Evolutionary conservation across 1,139 yeast genomes (phyloP).

Genomic region (Candida neerlandica): DNA sequence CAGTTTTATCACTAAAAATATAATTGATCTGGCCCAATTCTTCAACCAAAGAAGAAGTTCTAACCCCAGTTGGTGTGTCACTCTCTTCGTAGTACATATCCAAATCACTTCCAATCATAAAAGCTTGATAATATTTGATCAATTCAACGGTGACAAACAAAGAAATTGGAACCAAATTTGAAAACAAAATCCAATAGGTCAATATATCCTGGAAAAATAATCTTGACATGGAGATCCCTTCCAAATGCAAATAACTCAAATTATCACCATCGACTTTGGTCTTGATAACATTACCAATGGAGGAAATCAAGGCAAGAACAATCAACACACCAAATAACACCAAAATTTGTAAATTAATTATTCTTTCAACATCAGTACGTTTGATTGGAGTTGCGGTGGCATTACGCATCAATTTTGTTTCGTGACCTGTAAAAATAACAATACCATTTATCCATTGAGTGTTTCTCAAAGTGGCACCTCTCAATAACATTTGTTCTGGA

Average conservation of each 20-base stretch:
- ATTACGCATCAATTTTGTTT: conserved; percentile 96
- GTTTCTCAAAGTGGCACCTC: conserved; percentile 95
- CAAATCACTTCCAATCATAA: conserved; percentile 87
- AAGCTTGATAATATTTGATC: conserved; percentile 94
- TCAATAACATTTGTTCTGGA: conserved; percentile 86
- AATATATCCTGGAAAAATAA: conserved; percentile 84
- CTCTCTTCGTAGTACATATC: conserved; percentile 87
- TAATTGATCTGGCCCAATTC: conserved; percentile 96
- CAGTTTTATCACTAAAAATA: conserved; percentile 94
- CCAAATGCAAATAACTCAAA: conserved; percentile 67
- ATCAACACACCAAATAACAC: conserved; percentile 83
- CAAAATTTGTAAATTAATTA: conserved; percentile 88
- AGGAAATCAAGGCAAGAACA: conserved; percentile 73
- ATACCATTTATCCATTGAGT: conserved; percentile 96
- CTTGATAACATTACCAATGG: conserved; percentile 85
- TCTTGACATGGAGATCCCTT: conserved; percentile 66
- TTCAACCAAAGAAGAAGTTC: conserved; percentile 94
- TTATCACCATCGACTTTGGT: conserved; percentile 54
- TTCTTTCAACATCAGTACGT: conserved; percentile 94
- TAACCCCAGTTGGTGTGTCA: conserved; percentile 92
- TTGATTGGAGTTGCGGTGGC: conserved; percentile 99
- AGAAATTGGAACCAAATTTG: conserved; percentile 94
- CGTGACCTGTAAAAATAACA: conserved; percentile 96
- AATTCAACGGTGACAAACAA: conserved; percentile 94
- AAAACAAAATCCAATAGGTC: conserved; percentile 94